A percentile compares a stretch with the other conserved stretches of the same genome.
Conservation (phyloP, 1,284 basidiomycete species). For the Boletus smithii region DNA sequence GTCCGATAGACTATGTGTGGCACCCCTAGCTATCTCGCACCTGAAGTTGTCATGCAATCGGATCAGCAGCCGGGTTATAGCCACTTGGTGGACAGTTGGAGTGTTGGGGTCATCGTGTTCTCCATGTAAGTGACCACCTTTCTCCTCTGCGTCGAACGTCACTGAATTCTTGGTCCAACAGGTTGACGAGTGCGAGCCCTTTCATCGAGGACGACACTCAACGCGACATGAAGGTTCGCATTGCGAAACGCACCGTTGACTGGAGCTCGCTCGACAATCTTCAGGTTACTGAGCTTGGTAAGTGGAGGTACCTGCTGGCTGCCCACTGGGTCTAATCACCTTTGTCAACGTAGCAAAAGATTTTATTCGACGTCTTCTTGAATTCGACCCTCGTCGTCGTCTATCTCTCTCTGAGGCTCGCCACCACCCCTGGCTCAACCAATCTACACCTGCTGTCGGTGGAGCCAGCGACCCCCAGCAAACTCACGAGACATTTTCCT, state of each 20-base stretch:
- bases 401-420: constrained; percentile 60
- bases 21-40: constrained; percentile 81
- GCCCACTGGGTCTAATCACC: not conserved
- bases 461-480: constrained; percentile 1
- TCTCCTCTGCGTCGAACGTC: not conserved
- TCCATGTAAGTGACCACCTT: constrained; percentile 57
- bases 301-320: constrained; percentile 11
- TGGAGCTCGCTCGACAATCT: constrained; percentile 48
- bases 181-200: constrained; percentile 68
- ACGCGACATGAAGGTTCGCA: constrained; percentile 51
- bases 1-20: constrained; percentile 76
- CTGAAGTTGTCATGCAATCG: constrained; percentile 79
- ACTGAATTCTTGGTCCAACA: constrained; percentile 31
- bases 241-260: constrained; percentile 57
- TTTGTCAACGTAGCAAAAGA: constrained; percentile 25
- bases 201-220: constrained; percentile 66
- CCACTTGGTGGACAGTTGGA: constrained; percentile 88
- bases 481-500: constrained; percentile 15
- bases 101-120: constrained; percentile 87
- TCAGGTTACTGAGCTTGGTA: constrained; percentile 39
- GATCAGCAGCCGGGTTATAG: constrained; percentile 68
- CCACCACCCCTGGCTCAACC: constrained; percentile 62
- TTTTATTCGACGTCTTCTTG: constrained; percentile 40
- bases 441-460: not conserved
- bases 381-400: constrained; percentile 49